Conservation (phyloP, 179 eudicot genomes). For the Dionaea muscipula region DNA sequence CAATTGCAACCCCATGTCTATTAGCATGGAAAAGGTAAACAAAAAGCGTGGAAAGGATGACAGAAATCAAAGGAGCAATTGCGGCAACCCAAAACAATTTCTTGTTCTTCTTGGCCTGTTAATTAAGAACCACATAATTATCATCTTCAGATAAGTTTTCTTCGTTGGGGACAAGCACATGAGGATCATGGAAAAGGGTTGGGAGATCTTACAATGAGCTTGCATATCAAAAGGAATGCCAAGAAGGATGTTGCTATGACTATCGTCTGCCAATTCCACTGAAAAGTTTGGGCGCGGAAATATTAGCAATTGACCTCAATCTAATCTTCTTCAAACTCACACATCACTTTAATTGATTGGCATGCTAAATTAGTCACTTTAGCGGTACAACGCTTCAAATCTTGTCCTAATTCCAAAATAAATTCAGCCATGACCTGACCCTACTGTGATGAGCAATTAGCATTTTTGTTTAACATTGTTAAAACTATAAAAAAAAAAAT, state of each 20-base stretch:
- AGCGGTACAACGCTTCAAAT: too few species aligned
- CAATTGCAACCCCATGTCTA: constrained; percentile 50
- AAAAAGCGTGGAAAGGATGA: constrained; percentile 49
- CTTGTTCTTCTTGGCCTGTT: constrained; percentile 58
- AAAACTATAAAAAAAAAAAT: too few species aligned
- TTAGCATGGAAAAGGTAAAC: constrained; percentile 62
- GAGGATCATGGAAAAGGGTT: not conserved
- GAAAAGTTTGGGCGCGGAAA: constrained; percentile 9
- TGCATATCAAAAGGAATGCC: constrained; percentile 52
- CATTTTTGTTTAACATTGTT: too few species aligned
- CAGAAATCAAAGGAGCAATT: constrained; percentile 60
- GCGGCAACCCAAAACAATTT: constrained; percentile 75
- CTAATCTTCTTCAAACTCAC: too few species aligned
- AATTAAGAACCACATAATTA: not conserved
- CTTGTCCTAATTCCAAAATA: too few species aligned
- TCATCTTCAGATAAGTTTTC: not conserved
- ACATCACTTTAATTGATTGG: too few species aligned
- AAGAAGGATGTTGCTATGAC: constrained; percentile 60
- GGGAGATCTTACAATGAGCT: constrained; percentile 41
- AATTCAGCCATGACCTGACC: too few species aligned
- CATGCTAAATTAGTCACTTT: too few species aligned
- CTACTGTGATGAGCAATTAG: too few species aligned
- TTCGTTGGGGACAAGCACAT: not conserved
- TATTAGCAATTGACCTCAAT: not conserved
- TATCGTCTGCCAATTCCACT: constrained; percentile 75